Evolutionary conservation across 2,329 filamentous ascomycete genomes (phyloP), one percentile per base, ranked within the genome.

Genomic region (Hansfordia pulvinata): DNA sequence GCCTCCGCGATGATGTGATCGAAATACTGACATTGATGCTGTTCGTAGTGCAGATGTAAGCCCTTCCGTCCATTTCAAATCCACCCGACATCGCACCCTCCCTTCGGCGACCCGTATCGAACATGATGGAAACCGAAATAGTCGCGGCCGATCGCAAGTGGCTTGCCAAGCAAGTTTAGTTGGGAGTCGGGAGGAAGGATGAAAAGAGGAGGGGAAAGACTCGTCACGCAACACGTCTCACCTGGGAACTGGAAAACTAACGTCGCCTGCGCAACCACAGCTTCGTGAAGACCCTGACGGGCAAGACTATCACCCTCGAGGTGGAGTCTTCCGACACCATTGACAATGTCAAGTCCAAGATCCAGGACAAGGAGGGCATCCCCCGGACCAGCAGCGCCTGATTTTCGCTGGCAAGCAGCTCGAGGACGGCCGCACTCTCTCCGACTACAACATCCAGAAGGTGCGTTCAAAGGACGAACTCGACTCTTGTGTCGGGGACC

Each of bases 231-330:
- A n/a, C n/a, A n/a, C n/a, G n/a, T n/a, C n/a, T n/a, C n/a, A n/a
- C n/a, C n/a, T n/a, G n/a, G n/a, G n/a, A n/a, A n/a, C n/a, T n/a
- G n/a, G 30, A 32, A 14, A 19, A 38, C 36, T 39, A 31, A 37
- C 33, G 22, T 28, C 37, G 36, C 34, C 40, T 40, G 38, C 43
- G 34, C 29, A 33, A 28, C 16, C 36, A 44, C 64, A 92, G 83
- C 78, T 96, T 96, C 80, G 88, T 96, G 69, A 96, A 94, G 80
- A 94, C 88, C 75, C 84, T 94, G 57, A 94, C 88, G 74, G 88
- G 90, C 68, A 96, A 96, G 83, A 96, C 88, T 64, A 94, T 96
- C 74, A 96, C 90, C 65, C 80, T 94, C 53, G 88, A 96, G 79
- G 86, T 94, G 60, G 88, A 94, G 78, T 93, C 85, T 54, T 84